Evolutionary conservation across 2,329 filamentous ascomycete genomes (phyloP).

Genomic region (Botrytis porri): DNA sequence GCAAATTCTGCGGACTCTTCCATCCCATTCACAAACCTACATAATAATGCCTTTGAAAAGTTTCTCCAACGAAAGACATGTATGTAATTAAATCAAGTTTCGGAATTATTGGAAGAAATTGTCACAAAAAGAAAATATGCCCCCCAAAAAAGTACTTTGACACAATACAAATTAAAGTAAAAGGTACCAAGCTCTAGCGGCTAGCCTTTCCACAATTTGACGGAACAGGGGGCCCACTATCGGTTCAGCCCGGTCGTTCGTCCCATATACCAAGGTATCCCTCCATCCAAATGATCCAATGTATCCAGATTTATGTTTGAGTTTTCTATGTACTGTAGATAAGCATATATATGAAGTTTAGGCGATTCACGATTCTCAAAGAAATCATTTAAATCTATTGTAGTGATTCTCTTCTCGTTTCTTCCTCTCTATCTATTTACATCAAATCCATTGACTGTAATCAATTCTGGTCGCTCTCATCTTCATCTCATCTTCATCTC

Average conservation of each 20-base stretch:
- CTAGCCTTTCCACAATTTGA: not conserved
- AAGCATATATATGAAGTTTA: not conserved
- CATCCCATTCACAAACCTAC: not conserved
- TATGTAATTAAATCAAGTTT: not conserved
- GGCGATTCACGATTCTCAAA: not conserved
- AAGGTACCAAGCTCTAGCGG: not conserved
- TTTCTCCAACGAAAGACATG: not conserved
- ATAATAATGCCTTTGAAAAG: not conserved
- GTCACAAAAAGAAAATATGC: not conserved
- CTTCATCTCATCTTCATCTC: slow-evolving; percentile 13
- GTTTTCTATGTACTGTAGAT: not conserved
- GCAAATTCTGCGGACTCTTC: not conserved
- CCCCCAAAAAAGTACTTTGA: not conserved
- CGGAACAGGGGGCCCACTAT: not conserved
- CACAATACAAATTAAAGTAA: not conserved
- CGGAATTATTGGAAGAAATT: not conserved
- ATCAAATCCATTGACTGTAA: slow-evolving; percentile 13
- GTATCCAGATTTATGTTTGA: not conserved
- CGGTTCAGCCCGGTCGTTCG: not conserved
- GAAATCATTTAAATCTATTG: not conserved
- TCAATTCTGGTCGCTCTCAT: slow-evolving; percentile 7
- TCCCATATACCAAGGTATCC: not conserved
- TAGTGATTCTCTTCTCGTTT: not conserved
- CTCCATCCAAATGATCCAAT: not conserved
- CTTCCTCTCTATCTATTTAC: slow-evolving; percentile 13